Evolutionary conservation across 2,329 filamentous ascomycete genomes (phyloP).

Genomic region (Aspergillus niger): DNA sequence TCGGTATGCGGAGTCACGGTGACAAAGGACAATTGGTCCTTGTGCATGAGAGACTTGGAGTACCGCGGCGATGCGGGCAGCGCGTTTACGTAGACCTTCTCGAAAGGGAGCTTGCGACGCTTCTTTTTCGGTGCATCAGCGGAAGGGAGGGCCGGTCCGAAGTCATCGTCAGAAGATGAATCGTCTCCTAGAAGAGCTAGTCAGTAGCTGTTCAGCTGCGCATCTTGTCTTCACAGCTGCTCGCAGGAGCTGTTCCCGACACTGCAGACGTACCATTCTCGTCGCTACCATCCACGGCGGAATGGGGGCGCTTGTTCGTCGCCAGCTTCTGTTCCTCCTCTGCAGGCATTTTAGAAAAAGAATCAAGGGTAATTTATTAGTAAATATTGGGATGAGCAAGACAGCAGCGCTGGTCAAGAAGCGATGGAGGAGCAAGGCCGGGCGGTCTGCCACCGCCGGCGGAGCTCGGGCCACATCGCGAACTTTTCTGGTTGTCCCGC

Average conservation of each 20-base stretch:
- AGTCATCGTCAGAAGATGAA: slow-evolving; percentile 81
- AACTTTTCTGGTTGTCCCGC: slow-evolving; percentile 34
- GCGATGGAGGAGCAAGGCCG: background rate
- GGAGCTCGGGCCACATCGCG: slow-evolving; percentile 32
- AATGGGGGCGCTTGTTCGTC: slow-evolving; percentile 60
- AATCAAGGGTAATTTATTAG: background rate
- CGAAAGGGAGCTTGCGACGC: slow-evolving; percentile 83
- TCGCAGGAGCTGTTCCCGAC: background rate
- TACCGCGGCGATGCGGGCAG: slow-evolving; percentile 80
- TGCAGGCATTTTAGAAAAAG: slow-evolving; percentile 31
- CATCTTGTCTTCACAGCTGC: background rate
- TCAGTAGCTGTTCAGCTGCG: slow-evolving; percentile 14
- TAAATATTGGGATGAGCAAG: slow-evolving; percentile 6
- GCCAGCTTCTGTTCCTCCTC: slow-evolving; percentile 26
- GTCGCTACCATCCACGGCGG: slow-evolving; percentile 55
- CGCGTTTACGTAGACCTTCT: slow-evolving; percentile 91
- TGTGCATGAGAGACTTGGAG: slow-evolving; percentile 97
- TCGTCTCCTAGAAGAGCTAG: slow-evolving; percentile 27
- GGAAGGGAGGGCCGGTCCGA: slow-evolving; percentile 87
- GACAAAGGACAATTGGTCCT: slow-evolving; percentile 85
- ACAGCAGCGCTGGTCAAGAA: background rate
- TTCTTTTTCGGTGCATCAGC: slow-evolving; percentile 83
- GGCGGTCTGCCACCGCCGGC: slow-evolving; percentile 22
- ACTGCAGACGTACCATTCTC: slow-evolving; percentile 34
- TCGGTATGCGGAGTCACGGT: slow-evolving; percentile 89